Evolutionary conservation across 2,329 filamentous ascomycete species (phyloP), one percentile per base, ranked within the genome.

Genomic region (Pseudogymnoascus sp.): DNA sequence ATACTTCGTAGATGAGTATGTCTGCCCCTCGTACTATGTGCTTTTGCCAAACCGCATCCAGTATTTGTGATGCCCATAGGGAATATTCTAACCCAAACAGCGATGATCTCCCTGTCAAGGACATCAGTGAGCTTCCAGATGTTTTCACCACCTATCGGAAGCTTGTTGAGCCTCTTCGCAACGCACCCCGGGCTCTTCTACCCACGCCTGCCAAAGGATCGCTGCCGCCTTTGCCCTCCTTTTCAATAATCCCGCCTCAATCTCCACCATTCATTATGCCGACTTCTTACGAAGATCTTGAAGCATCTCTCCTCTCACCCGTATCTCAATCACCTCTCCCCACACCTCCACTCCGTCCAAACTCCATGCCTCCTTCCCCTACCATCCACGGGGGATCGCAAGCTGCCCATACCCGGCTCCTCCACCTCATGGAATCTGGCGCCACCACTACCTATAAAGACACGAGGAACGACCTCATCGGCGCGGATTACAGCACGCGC

Each of bases 1-100:
- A 70, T 92, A 89, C 66, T 86, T 86, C 63, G 78, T 92, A 58
- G 86, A 92, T 68, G 88, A 92, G 89, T 92, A 76, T 74, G 87
- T 81, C 22, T 12, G 6, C 3, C 58, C 67, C 70, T 62, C 72
- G 60, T 3, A 39, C 1, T 2, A 5, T 50, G 2, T 30, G 15
- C 62, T 63, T 63, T 20, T 15, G 38, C 28, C 33, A 59, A 30
- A 53, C n/a, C 6, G 5, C 28, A 14, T 53, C 25, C 43, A 8
- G 9, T 53, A 33, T 53, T 7, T 33, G 47, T 53, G 25, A 33
- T 53, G 47, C 15, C 33, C n/a, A n/a, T 37, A 58, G 6, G 35
- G 39, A 28, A 15, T 12, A 53, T 53, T 53, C 47, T 53, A 33
- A 53, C 47, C 47, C 28, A 47, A 37, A 20, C 60, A 91, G 88